These are phyloP conservation scores for Puccinellia tenuiflora DNA, from an alignment of 176 grass and related monocot genomes.

Conservation along the genomic window DNA sequence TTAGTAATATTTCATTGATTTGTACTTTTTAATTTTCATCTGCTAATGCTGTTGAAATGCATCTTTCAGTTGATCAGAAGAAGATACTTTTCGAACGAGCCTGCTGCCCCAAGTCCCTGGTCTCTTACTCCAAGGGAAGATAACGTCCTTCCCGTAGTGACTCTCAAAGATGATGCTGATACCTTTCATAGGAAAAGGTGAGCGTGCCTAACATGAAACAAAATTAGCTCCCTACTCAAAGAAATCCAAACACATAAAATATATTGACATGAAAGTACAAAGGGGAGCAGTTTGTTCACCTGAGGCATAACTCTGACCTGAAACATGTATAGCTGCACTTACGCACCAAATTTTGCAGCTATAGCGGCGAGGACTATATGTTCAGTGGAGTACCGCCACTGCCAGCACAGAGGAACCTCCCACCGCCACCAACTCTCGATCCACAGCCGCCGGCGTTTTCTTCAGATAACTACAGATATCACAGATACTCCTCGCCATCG, in stretches of 20 bases:
- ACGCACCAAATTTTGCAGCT: constrained; percentile 33
- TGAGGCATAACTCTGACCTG: neutral
- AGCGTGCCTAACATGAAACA: constrained; percentile 15
- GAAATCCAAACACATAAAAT: neutral
- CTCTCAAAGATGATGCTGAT: constrained; percentile 46
- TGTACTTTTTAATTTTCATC: constrained; percentile 12
- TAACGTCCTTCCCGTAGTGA: constrained; percentile 39
- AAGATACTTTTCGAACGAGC: constrained; percentile 90
- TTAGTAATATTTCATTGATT: constrained; percentile 14
- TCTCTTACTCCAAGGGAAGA: constrained; percentile 51
- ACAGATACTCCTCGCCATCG: constrained; percentile 58
- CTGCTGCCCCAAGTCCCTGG: constrained; percentile 63
- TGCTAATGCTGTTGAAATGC: constrained; percentile 1
- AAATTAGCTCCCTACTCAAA: neutral
- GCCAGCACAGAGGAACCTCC: constrained; percentile 61
- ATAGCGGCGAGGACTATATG: constrained; percentile 45
- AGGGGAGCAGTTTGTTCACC: neutral
- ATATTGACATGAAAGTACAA: neutral
- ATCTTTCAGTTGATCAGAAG: constrained; percentile 85
- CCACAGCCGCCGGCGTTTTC: constrained; percentile 57
- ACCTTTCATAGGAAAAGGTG: constrained; percentile 67
- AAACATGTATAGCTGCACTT: neutral
- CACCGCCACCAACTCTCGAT: constrained; percentile 53
- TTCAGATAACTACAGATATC: constrained; percentile 50
- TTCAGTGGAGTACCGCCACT: constrained; percentile 53